Evolutionary conservation across 331 rosid genomes (phyloP).

Genomic region (Erythrophleum ivorense): DNA sequence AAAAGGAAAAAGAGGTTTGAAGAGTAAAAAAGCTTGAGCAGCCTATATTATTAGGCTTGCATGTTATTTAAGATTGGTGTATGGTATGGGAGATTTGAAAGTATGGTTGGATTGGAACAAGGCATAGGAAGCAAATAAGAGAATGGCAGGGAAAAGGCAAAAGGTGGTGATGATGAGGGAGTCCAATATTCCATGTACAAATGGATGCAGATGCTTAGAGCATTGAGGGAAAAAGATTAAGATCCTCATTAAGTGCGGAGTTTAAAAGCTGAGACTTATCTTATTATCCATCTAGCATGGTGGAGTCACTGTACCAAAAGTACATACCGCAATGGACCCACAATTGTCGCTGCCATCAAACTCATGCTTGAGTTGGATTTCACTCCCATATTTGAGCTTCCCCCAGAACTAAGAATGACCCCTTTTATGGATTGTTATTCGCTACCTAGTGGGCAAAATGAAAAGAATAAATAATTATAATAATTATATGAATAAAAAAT

Average conservation of each 20-base stretch:
- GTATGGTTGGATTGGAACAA: not conserved
- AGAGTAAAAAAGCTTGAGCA: no score
- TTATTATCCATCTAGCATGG: slow-evolving; percentile 41
- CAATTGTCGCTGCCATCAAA: not conserved
- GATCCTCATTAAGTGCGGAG: slow-evolving; percentile 25
- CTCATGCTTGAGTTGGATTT: not conserved
- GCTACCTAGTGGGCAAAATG: no score
- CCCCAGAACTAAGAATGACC: no score
- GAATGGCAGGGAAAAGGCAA: not conserved
- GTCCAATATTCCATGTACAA: slow-evolving; percentile 30
- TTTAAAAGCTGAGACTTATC: slow-evolving; percentile 41
- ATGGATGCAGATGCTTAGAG: slow-evolving; percentile 26
- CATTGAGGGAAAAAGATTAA: no score
- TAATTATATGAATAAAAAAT: no score
- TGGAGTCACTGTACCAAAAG: slow-evolving; percentile 43
- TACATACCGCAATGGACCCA: slow-evolving; percentile 44
- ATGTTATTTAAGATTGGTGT: no score
- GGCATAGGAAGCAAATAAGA: not conserved
- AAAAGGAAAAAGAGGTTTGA: no score
- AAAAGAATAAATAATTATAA: no score
- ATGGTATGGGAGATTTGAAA: not conserved
- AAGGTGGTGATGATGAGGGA: slow-evolving; percentile 36
- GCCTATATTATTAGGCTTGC: no score
- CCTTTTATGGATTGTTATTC: no score
- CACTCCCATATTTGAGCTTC: not conserved